Conservation (phyloP, 1,139 yeast genomes). For the Schizosaccharomyces versatilis region DNA sequence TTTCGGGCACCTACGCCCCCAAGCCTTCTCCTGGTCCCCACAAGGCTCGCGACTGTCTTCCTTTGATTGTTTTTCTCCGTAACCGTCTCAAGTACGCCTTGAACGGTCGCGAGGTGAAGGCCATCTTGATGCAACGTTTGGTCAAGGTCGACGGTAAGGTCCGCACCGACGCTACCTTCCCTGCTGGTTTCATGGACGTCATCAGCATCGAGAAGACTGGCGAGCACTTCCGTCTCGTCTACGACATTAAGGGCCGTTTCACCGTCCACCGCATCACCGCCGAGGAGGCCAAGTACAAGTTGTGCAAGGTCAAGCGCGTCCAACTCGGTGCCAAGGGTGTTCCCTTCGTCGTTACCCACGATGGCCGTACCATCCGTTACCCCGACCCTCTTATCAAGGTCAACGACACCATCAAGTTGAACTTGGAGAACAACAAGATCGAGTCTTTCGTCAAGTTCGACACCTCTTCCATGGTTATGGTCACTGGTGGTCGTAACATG, state of each 20-base stretch:
- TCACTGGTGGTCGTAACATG: slow-evolving; percentile 98
- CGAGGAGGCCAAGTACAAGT: slow-evolving; percentile 94
- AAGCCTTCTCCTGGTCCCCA: slow-evolving; percentile 99
- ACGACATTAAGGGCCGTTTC: slow-evolving; percentile 96
- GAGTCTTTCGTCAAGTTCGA: slow-evolving; percentile 82
- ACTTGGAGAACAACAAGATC: slow-evolving; percentile 87
- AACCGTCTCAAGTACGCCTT: slow-evolving; percentile 98
- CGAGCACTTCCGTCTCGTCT: slow-evolving; percentile 95
- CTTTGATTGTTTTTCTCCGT: slow-evolving; percentile 92
- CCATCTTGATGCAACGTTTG: slow-evolving; percentile 96
- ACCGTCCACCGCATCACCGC: slow-evolving; percentile 98
- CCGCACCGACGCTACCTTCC: slow-evolving; percentile 95
- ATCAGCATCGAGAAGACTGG: slow-evolving; percentile 91
- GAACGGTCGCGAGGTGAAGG: slow-evolving; percentile 98
- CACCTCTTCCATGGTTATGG: slow-evolving; percentile 88
- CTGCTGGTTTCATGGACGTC: slow-evolving; percentile 99
- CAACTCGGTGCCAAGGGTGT: slow-evolving; percentile 96
- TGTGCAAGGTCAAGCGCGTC: slow-evolving; percentile 92
- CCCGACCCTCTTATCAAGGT: slow-evolving; percentile 93
- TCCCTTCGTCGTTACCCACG: slow-evolving; percentile 96
- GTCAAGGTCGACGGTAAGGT: slow-evolving; percentile 98
- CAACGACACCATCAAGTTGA: slow-evolving; percentile 92
- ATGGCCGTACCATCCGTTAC: slow-evolving; percentile 98
- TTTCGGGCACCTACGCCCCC: slow-evolving; percentile 98
- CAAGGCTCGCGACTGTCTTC: slow-evolving; percentile 96